Base-by-base conservation (phyloP, 768 basidiomycete species). In the Suillus alpinus region DNA sequence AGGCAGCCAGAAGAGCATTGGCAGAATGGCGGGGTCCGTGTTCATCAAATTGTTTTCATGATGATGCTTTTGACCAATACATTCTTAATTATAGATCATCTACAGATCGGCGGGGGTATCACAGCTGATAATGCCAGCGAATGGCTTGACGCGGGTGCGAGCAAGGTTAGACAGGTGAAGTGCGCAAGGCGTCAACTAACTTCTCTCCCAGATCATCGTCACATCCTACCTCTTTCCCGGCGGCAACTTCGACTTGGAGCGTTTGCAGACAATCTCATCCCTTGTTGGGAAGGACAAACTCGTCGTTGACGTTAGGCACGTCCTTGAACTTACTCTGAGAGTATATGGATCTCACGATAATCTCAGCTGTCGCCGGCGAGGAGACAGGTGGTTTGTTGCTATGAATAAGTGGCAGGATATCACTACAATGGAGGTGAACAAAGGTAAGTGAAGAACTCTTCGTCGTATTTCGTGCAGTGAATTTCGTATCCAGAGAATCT, bases 361-460 rank as follows among this genome's bases (percentile, higher is more conserved):
- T 64, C 20, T 16, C 63, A 98, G 96, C 71, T 99, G 96, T 75
- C 87, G 96, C 20, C 82, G 84, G 65, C 77, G 86, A 68, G 88
- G 77, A 9, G 78, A 85, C 50, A 86, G 78, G 63, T 99, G 97
- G 97, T 80, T 94, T 37, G 91, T 99, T 13, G 95, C 96, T 12
- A 98, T 95, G 95, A 96, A 98, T 77, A 95, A 94, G 71, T 99
- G 97, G 97, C 95, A 96, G 69, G 89, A 91, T 62, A 82, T 97
- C 56, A 98, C 97, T 0, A 93, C 98, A 67, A 94, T 94, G 88
- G 88, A 92, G 68, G 91, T 99, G 18, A 88, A 81, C 63, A 79
- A 87, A 83, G 92, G 95, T 89, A 57, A 18, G 74, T 44, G 12
- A 6, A 12, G 4, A 20, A 34, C 29, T 23, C 8, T 51, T 32